Evolutionary conservation across 2,329 filamentous ascomycete genomes (phyloP).

Genomic region (Leptographium lundbergii): DNA sequence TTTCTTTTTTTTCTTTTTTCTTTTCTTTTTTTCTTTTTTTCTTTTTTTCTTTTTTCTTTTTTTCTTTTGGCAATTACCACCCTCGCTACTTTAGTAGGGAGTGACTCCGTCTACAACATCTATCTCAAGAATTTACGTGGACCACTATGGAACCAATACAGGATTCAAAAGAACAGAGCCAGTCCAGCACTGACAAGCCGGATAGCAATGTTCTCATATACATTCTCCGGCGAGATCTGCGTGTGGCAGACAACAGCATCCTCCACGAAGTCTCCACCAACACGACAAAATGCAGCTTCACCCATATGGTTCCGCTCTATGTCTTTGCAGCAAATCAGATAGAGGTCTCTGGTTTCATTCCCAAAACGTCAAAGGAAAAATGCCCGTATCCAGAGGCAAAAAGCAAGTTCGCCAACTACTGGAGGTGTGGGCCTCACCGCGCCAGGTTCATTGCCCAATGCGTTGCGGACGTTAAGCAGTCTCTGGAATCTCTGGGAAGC

Average conservation of each 20-base stretch:
- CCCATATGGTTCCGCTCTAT: slow-evolving; percentile 60
- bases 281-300: slow-evolving; percentile 29
- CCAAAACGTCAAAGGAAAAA: slow-evolving; percentile 23
- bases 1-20: no score
- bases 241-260: slow-evolving; percentile 62
- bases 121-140: neutral
- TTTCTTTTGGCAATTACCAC: no score
- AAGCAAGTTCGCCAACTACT: slow-evolving; percentile 53
- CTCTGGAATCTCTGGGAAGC: slow-evolving; percentile 45
- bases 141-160: neutral
- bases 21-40: no score
- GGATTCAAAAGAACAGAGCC: neutral
- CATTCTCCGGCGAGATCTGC: slow-evolving; percentile 58
- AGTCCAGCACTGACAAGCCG: no score
- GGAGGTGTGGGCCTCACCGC: slow-evolving; percentile 61
- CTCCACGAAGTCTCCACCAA: slow-evolving; percentile 43
- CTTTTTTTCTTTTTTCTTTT: no score
- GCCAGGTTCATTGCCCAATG: slow-evolving; percentile 60
- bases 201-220: slow-evolving; percentile 50
- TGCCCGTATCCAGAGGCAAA: slow-evolving; percentile 59
- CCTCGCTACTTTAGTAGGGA: no score
- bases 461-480: slow-evolving; percentile 58
- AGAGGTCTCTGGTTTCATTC: slow-evolving; percentile 63
- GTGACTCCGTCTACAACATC: neutral
- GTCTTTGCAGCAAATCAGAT: slow-evolving; percentile 58